These are phyloP conservation scores for Mycena latifolia DNA, from an alignment of 768 basidiomycete species.

Conservation along the genomic window DNA sequence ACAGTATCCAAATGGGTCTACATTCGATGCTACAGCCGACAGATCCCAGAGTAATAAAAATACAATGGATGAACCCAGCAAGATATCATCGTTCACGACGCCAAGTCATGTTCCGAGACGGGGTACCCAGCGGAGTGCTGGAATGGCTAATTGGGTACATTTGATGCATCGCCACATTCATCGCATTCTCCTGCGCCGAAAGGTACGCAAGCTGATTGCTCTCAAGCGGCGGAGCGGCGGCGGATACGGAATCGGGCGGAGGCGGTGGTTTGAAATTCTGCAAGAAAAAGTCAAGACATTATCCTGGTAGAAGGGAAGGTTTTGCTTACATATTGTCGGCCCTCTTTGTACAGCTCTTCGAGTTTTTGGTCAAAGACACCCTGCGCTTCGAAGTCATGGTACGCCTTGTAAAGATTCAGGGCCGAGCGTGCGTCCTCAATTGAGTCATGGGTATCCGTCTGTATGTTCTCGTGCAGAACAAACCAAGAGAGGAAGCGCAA, in stretches of 20 bases:
- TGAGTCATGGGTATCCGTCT: constrained; percentile 96
- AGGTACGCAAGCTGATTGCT: constrained; percentile 30
- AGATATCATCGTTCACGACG: constrained; percentile 22
- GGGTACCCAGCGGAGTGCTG: constrained; percentile 17
- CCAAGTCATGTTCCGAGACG: constrained; percentile 29
- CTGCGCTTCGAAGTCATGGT: constrained; percentile 78
- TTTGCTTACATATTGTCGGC: constrained; percentile 74
- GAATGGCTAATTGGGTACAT: constrained; percentile 31
- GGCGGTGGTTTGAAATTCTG: constrained; percentile 73
- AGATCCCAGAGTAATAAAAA: no score
- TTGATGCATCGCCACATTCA: constrained; percentile 22
- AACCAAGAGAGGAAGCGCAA: constrained; percentile 96
- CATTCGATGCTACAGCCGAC: no score
- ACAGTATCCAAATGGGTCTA: no score
- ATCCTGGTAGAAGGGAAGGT: not conserved
- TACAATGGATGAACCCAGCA: constrained; percentile 1
- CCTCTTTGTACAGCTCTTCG: constrained; percentile 86
- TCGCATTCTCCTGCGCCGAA: constrained; percentile 17
- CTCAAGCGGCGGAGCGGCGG: constrained; percentile 17
- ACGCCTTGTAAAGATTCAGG: constrained; percentile 86
- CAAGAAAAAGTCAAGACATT: constrained; percentile 9
- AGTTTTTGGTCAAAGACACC: constrained; percentile 89
- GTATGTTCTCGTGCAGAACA: constrained; percentile 91
- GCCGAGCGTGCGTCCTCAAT: constrained; percentile 96
- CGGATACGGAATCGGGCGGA: constrained; percentile 29